These are phyloP conservation scores for Stemphylium beticola DNA, from an alignment of 2,329 filamentous ascomycete genomes.

Conservation along the genomic window DNA sequence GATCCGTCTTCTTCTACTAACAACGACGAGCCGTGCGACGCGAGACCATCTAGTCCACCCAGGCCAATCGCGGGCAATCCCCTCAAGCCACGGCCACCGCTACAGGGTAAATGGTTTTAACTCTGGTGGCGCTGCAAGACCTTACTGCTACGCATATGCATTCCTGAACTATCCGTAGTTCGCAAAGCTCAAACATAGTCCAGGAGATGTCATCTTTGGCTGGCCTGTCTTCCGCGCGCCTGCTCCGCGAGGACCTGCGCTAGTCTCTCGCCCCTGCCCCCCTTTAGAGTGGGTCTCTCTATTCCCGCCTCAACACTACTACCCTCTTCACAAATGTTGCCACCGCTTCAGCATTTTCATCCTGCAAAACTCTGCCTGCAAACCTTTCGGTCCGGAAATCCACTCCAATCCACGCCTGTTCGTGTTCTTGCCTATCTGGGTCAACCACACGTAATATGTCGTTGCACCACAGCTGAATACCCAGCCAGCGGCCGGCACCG, in stretches of 20 bases:
- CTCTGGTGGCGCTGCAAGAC: neutral
- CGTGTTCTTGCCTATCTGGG: constrained; percentile 5
- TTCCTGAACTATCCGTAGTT: neutral
- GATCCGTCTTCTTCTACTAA: constrained; percentile 15
- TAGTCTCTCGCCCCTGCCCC: neutral
- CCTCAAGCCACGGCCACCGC: neutral
- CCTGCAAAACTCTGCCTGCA: neutral
- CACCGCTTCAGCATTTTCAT: neutral
- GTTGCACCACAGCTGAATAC: constrained; percentile 13
- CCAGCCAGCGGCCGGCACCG: constrained; percentile 2
- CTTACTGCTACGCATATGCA: neutral
- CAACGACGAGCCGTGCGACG: constrained; percentile 10
- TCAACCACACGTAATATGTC: neutral
- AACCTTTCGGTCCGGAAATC: neutral
- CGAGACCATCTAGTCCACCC: neutral
- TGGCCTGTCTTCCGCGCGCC: constrained; percentile 1
- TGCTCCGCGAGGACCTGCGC: constrained; percentile 12
- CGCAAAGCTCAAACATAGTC: neutral
- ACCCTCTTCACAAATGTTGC: neutral
- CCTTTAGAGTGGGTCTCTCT: neutral
- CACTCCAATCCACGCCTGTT: neutral
- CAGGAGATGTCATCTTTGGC: neutral
- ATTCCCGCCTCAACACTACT: neutral
- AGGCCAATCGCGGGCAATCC: neutral
- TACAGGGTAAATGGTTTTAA: neutral